These are phyloP conservation scores for Arabis alpina DNA, from an alignment of 345 rosid species.

Conservation along the genomic window DNA sequence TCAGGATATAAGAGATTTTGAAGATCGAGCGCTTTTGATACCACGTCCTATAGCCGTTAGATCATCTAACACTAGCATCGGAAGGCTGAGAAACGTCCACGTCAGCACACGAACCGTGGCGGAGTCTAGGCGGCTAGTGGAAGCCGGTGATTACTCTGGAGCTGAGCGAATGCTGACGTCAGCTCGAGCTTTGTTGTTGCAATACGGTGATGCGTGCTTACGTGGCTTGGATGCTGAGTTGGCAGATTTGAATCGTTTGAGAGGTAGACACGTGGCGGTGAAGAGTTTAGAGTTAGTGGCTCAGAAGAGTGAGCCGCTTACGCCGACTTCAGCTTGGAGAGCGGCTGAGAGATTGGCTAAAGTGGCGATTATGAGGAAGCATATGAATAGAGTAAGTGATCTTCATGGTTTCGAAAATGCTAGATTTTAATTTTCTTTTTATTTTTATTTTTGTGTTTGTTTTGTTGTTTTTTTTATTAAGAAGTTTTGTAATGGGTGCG, in stretches of 20 bases:
- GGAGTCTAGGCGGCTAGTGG: conserved; percentile 68
- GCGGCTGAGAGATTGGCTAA: conserved; percentile 96
- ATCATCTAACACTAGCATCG: conserved; percentile 50
- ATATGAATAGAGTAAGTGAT: conserved; percentile 92
- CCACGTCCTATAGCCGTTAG: conserved; percentile 62
- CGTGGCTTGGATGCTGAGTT: conserved; percentile 69
- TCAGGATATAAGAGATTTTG: conserved; percentile 48
- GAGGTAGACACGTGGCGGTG: conserved; percentile 38
- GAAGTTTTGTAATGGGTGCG: conserved; percentile 44
- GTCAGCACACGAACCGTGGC: conserved; percentile 75
- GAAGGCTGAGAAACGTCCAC: conserved; percentile 70
- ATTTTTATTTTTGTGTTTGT: not conserved
- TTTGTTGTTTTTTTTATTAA: not conserved
- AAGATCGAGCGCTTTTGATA: conserved; percentile 50
- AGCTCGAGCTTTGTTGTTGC: conserved; percentile 67
- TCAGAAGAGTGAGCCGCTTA: conserved; percentile 67
- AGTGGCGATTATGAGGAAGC: conserved; percentile 88
- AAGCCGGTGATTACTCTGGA: conserved; percentile 56
- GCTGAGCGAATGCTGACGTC: conserved; percentile 68
- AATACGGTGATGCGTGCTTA: conserved; percentile 55
- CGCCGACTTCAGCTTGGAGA: conserved; percentile 94
- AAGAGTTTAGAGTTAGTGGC: conserved; percentile 40
- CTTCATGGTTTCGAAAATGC: conserved; percentile 97
- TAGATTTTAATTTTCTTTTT: conserved; percentile 60
- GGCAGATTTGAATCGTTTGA: conserved; percentile 55